Evolutionary conservation across 257 asterid species (phyloP).

Genomic region (Plectranthus barbatus): DNA sequence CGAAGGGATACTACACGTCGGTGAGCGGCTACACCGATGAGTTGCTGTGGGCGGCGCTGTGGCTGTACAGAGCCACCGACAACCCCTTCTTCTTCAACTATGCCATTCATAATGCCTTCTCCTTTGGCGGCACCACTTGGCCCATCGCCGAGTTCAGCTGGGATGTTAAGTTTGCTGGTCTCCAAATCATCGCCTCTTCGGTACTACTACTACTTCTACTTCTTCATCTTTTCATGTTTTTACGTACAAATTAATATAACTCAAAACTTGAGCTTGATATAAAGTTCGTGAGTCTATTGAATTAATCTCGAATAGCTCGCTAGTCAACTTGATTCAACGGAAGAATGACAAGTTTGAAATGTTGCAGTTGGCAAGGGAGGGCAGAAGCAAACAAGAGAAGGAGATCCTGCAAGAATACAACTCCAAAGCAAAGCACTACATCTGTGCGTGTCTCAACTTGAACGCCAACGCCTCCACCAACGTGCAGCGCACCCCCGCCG

Average conservation of each 20-base stretch:
- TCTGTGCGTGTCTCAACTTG: constrained; percentile 54
- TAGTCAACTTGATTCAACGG: no score
- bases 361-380: constrained; percentile 44
- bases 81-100: constrained; percentile 38
- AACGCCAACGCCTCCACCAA: constrained; percentile 46
- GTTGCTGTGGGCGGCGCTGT: constrained; percentile 89
- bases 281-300: no score
- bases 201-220: no score
- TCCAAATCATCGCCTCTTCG: constrained; percentile 66
- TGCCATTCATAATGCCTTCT: constrained; percentile 40
- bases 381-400: constrained; percentile 15
- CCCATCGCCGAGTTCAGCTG: constrained; percentile 84
- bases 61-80: constrained; percentile 89
- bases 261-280: no score
- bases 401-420: constrained; percentile 40
- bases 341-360: no score
- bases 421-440: constrained; percentile 46
- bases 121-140: constrained; percentile 88
- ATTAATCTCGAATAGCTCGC: no score
- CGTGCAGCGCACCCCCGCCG: constrained; percentile 72
- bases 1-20: constrained; percentile 73
- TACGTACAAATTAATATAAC: no score
- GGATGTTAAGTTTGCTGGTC: constrained; percentile 90
- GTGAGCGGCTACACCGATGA: constrained; percentile 88
- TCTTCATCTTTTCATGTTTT: no score